These are phyloP conservation scores for Dryas integrifolia DNA, from an alignment of 331 rosid genomes.

Conservation along the genomic window DNA sequence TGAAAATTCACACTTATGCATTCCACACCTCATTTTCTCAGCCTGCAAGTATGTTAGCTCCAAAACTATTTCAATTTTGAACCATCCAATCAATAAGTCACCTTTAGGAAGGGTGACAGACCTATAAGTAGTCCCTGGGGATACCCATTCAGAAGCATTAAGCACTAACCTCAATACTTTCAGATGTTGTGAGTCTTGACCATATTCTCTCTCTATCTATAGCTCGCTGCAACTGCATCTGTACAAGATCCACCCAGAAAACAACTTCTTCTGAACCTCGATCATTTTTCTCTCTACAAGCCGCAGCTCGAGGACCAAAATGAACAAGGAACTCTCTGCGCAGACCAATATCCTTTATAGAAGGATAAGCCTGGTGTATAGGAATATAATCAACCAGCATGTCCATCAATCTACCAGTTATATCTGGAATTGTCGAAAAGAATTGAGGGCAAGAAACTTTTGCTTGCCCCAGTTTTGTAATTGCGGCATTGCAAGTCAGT, in stretches of 20 bases:
- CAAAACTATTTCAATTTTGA: constrained; percentile 22
- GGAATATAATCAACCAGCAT: constrained; percentile 75
- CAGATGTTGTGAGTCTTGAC: constrained; percentile 93
- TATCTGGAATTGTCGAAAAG: constrained; percentile 69
- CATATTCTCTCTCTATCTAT: constrained; percentile 93
- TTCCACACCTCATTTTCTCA: not conserved
- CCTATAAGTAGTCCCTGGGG: constrained; percentile 21
- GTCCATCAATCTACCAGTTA: constrained; percentile 90
- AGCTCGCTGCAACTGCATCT: constrained; percentile 79
- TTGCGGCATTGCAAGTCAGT: constrained; percentile 79
- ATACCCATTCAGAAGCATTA: constrained; percentile 19
- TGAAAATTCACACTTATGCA: constrained; percentile 10
- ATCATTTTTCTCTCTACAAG: constrained; percentile 70
- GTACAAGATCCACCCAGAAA: constrained; percentile 92
- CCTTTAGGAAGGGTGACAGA: constrained; percentile 19
- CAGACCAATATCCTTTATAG: constrained; percentile 72
- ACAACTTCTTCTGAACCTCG: constrained; percentile 78
- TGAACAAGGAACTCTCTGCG: constrained; percentile 82
- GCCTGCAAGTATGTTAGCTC: not conserved
- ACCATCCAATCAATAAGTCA: constrained; percentile 19
- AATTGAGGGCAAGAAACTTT: constrained; percentile 86
- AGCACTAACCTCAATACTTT: constrained; percentile 87
- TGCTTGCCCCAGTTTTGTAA: constrained; percentile 81
- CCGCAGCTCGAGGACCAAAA: constrained; percentile 92
- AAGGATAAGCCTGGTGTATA: constrained; percentile 68